Evolutionary conservation across 805 yeast genomes (phyloP), one percentile per base, ranked within the genome.

Genomic region (Spathaspora passalidarum): DNA sequence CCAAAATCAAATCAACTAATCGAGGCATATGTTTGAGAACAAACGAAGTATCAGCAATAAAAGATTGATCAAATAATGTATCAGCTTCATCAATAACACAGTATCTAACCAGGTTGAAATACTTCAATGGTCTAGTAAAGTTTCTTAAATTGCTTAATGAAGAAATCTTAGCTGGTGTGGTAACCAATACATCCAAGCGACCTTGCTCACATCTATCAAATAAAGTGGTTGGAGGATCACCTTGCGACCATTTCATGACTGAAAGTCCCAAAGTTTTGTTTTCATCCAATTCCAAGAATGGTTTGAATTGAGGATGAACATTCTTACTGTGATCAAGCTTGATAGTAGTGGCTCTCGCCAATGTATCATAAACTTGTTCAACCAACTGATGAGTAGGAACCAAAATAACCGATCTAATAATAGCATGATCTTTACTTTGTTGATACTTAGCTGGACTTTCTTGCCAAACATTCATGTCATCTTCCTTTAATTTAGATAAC

Each of bases 81-180:
- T 92, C 99, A 0, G 99, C 98, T 63, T 92, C 99, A 61, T 92
- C 99, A 11, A 87, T 78, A 1, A 88, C 92, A 38, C 86, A 72
- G 56, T 76, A 84, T 21, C 74, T 72, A 4, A 84, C 80, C 11
- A 68, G 61, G 39, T 63, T 63, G 49, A 79, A 68, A 19, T 67
- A 56, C 32, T 73, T 62, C 49, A 65, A 69, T 4, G 63, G 76
- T 52, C 48, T 55, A 32, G 49, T 45, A 22, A 59, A 47, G 48
- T 69, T 62, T 11, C 55, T 55, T 44, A 69, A 61, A 29, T 68
- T 62, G 17, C 59, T 50, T 39, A 60, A 65, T 51, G 66, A 75
- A 62, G 46, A 78, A 59, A 91, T 57, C 60, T 87, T 88, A 11
- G 83, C 84, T 0, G 99, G 98, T 0, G 97, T 89, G 0, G 96